These are phyloP conservation scores for Stemphylium lycopersici DNA, from an alignment of 2,329 filamentous ascomycete genomes.

Conservation along the genomic window DNA sequence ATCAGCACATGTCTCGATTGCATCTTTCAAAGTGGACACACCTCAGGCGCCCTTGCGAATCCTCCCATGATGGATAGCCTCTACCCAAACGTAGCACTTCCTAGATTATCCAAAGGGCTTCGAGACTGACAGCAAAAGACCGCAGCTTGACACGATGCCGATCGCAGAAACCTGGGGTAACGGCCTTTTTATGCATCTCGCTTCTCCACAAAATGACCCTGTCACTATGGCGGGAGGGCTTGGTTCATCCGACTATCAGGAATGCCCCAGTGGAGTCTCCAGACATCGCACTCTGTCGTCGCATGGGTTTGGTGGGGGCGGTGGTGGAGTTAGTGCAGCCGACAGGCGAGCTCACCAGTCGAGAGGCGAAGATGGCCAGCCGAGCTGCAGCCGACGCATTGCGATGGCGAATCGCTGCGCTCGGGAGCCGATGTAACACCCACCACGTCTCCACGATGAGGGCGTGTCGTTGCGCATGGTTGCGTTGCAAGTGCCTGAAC, in stretches of 20 bases:
- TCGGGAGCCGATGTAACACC: neutral
- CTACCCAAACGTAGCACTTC: no score
- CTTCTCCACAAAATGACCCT: constrained; percentile 28
- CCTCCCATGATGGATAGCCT: constrained; percentile 37
- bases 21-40: neutral
- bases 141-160: constrained; percentile 13
- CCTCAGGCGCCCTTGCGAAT: constrained; percentile 56
- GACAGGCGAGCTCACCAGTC: constrained; percentile 3
- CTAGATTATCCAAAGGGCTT: no score
- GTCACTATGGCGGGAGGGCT: constrained; percentile 13
- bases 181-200: constrained; percentile 25
- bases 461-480: constrained; percentile 9
- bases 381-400: constrained; percentile 3
- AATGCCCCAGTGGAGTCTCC: constrained; percentile 26
- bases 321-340: constrained; percentile 5
- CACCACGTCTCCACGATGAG: constrained; percentile 4
- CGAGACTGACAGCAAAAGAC: neutral
- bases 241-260: constrained; percentile 21
- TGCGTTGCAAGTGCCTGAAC: constrained; percentile 27
- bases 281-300: constrained; percentile 18
- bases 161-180: constrained; percentile 30
- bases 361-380: neutral
- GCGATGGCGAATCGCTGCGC: constrained; percentile 14
- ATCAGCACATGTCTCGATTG: neutral
- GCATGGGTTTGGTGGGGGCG: constrained; percentile 18